Evolutionary conservation across 495 filamentous ascomycete species (phyloP).

Genomic region (Penicillium taxi): DNA sequence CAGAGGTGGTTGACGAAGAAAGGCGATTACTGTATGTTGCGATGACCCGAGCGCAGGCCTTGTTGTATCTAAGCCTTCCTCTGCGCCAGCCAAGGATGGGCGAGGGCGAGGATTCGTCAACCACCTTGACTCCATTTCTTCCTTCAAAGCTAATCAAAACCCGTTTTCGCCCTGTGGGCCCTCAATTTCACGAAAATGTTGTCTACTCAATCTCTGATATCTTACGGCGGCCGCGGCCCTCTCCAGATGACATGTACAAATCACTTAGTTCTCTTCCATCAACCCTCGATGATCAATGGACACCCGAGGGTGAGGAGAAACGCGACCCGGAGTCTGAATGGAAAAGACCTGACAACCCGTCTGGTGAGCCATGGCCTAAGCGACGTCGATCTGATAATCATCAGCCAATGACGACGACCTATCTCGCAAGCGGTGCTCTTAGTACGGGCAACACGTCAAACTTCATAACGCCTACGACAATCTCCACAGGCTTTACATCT

Average conservation of each 20-base stretch:
- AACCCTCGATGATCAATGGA: slow-evolving; percentile 56
- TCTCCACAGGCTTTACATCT: slow-evolving; percentile 33
- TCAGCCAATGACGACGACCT: slow-evolving; percentile 17
- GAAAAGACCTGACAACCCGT: slow-evolving; percentile 19
- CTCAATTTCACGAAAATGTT: slow-evolving; percentile 45
- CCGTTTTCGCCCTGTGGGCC: slow-evolving; percentile 50
- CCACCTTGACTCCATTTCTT: slow-evolving; percentile 57
- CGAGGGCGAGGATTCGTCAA: slow-evolving; percentile 42
- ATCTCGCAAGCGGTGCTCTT: slow-evolving; percentile 17
- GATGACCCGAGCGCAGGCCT: slow-evolving; percentile 88
- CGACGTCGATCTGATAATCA: slow-evolving; percentile 28
- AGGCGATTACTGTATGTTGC: slow-evolving; percentile 88
- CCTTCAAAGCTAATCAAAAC: slow-evolving; percentile 36
- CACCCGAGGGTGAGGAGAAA: slow-evolving; percentile 48
- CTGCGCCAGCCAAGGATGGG: slow-evolving; percentile 49
- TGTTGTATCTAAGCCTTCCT: slow-evolving; percentile 89
- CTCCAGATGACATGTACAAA: slow-evolving; percentile 39
- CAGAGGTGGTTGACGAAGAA: slow-evolving; percentile 88
- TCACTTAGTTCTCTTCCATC: slow-evolving; percentile 39
- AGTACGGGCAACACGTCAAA: slow-evolving; percentile 25
- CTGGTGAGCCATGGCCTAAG: slow-evolving; percentile 25
- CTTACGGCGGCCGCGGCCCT: slow-evolving; percentile 49
- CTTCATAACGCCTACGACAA: slow-evolving; percentile 29
- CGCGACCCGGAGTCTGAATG: slow-evolving; percentile 31
- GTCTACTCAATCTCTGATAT: slow-evolving; percentile 57